These are phyloP conservation scores for Parasitella parasitica DNA, from an alignment of 371 early-diverging fungal species.

Conservation along the genomic window DNA sequence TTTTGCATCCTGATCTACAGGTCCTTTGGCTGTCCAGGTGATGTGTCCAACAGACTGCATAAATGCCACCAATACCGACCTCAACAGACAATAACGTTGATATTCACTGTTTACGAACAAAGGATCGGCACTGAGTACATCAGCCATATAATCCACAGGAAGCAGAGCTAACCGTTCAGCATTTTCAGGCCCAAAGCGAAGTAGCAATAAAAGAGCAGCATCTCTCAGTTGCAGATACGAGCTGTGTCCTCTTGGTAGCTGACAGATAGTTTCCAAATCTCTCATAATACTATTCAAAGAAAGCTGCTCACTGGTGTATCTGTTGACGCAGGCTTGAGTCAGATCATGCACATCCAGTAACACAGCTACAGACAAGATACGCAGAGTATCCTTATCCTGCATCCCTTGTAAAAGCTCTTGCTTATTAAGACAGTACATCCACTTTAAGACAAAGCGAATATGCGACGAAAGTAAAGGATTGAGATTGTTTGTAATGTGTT, in stretches of 20 bases:
- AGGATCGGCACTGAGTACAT: constrained; percentile 44
- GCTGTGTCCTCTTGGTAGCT: constrained; percentile 33
- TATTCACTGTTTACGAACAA: constrained; percentile 41
- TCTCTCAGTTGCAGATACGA: constrained; percentile 42
- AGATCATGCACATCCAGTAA: constrained; percentile 41
- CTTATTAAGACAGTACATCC: constrained; percentile 39
- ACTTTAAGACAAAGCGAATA: constrained; percentile 41
- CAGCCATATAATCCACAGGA: constrained; percentile 50
- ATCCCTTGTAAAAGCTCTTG: constrained; percentile 14
- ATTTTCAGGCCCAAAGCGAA: constrained; percentile 42
- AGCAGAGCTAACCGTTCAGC: constrained; percentile 30
- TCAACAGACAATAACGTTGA: constrained; percentile 39
- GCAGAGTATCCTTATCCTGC: constrained; percentile 36
- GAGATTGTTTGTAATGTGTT: background rate
- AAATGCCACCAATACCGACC: constrained; percentile 32
- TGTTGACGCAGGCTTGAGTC: constrained; percentile 34
- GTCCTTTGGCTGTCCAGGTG: constrained; percentile 40
- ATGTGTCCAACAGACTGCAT: constrained; percentile 49
- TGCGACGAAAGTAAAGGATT: constrained; percentile 35
- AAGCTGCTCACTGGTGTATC: constrained; percentile 34
- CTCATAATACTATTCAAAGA: constrained; percentile 38
- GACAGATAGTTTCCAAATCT: constrained; percentile 47
- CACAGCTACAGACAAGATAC: constrained; percentile 37
- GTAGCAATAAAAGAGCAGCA: constrained; percentile 36
- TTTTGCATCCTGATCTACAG: constrained; percentile 41